A percentile compares a stretch with the other conserved stretches of the same genome.
These are phyloP conservation scores for Trichoderma arundinaceum DNA, from an alignment of 2,329 filamentous ascomycete genomes.

Conservation along the genomic window DNA sequence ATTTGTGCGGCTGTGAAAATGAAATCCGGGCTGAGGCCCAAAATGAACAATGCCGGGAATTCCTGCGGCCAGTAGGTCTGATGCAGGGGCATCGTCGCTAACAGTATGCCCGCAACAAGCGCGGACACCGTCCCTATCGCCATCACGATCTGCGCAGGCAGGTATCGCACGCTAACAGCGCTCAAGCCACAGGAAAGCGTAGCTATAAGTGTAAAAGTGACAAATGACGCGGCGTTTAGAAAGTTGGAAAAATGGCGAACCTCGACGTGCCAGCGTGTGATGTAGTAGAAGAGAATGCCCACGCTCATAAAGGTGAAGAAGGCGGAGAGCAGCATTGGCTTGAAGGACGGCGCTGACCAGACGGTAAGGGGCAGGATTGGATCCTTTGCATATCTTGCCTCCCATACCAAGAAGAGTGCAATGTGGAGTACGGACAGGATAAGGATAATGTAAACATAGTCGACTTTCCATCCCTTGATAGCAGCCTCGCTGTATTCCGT, in stretches of 20 bases:
- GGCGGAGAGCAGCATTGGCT: constrained; percentile 21
- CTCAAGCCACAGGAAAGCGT: constrained; percentile 16
- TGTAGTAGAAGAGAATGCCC: constrained; percentile 16
- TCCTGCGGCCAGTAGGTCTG: constrained; percentile 24
- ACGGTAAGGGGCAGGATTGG: constrained; percentile 9
- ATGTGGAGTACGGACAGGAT: constrained; percentile 21
- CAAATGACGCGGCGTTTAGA: constrained; percentile 4
- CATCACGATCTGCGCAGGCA: constrained; percentile 20
- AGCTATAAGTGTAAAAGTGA: constrained; percentile 7
- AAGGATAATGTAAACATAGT: constrained; percentile 12
- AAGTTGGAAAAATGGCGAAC: constrained; percentile 18
- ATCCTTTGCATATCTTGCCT: constrained; percentile 8
- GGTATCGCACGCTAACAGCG: constrained; percentile 9
- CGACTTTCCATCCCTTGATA: constrained; percentile 18
- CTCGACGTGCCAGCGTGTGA: constrained; percentile 12
- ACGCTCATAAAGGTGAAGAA: constrained; percentile 27
- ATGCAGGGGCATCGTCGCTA: constrained; percentile 9
- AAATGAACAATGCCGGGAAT: constrained; percentile 3
- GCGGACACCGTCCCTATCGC: constrained; percentile 11
- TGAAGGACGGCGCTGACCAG: constrained; percentile 21
- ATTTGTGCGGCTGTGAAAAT: constrained; percentile 23
- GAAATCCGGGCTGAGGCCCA: neutral
- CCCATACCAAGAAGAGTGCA: constrained; percentile 12
- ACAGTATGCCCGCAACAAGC: constrained; percentile 16
- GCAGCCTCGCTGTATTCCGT: constrained; percentile 5